Base-by-base conservation (phyloP, 2,329 filamentous ascomycete genomes). In the Arthroderma sp. region DNA sequence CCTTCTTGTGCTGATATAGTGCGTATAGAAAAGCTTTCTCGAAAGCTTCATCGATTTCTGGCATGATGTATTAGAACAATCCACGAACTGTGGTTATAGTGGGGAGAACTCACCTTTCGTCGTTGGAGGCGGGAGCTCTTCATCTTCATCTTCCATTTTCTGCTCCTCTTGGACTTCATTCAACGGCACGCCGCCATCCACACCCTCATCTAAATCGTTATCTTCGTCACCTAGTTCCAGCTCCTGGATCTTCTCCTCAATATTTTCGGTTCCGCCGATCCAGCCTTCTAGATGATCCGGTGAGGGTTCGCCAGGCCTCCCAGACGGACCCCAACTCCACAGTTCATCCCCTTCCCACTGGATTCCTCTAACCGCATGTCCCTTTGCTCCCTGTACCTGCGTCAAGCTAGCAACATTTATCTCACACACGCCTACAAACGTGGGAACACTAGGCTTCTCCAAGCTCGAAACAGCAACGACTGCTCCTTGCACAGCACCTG, bases 291-390 rank as follows among this genome's bases (percentile, higher is more conserved):
- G 65, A 11, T 75, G 70, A 28, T 77, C 76, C 0, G 83, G 82
- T 11, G 79, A 72, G 15, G 75, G 69, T 39, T 71, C 70, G 8
- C 81, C 82, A 17, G 78, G 74, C 59, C 74, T 77, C 4, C 77
- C 79, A 28, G 72, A 73, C 33, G 76, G 73, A 63, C 77, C 82
- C 79, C 81, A 85, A 3, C 74, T 74, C 82, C 83, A 86, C n/a
- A 85, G 66, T 70, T 87, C 84, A 70, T 87, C 84, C 1, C 83
- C 82, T 60, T 78, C 76, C 83, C 84, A 86, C 65, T 86, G 83
- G 53, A 86, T 71, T 2, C 80, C 82, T 61, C 80, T 76, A 8
- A 86, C 82, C 1, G 83, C 84, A 70, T 81, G 79, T 0, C 84
- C 84, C 65, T 81, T 84, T 13, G 75, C 73, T 0, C 83, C 83